Base-by-base conservation (phyloP, 495 filamentous ascomycete genomes). In the Aspergillus leporis region DNA sequence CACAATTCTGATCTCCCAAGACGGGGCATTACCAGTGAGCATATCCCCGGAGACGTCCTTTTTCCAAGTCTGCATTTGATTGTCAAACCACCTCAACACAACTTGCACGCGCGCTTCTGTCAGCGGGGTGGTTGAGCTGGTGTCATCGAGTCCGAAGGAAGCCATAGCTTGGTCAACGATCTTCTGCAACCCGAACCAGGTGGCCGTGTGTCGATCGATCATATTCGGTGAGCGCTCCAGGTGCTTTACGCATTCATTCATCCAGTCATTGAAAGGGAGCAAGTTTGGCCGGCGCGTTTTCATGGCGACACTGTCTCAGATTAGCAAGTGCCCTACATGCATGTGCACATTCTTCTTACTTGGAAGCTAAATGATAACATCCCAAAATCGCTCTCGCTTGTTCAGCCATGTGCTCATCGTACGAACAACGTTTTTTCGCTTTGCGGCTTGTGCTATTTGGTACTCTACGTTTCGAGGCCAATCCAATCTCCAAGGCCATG, bases 401-500 rank as follows among this genome's bases (percentile, higher is more conserved):
- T 49, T 78, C 77, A 5, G 75, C 67, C 60, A 78, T 66, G 32
- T 65, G 64, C 28, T 75, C 73, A 47, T 78, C 70, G 41, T 70
- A 67, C 2, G 55, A 45, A 38, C 58, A 59, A 13, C 62, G 51
- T 30, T 58, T 62, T 41, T 41, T 62, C 34, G 60, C 60, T 21
- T 61, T 68, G 46, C 70, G 66, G 50, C 64, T 50, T 25, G 54
- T 57, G 21, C 51, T 70, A 19, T 66, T 63, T 32, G 61, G 63
- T 5, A 66, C 58, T 4, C 61, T 67, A 13, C 63, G 63, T 58
- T 70, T 76, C 43, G 63, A 75, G 28, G 68, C 79, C 23, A 82
- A 67, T 1, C 81, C 80, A 38, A 84, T 78, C 56, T 83, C 81
- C 59, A 83, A 58, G 0, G 78, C 80, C 81, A 83, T 84, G 4